Evolutionary conservation across 1,284 basidiomycete species (phyloP), one percentile per base, ranked within the genome.

Genomic region (Heterobasidion occidentale): DNA sequence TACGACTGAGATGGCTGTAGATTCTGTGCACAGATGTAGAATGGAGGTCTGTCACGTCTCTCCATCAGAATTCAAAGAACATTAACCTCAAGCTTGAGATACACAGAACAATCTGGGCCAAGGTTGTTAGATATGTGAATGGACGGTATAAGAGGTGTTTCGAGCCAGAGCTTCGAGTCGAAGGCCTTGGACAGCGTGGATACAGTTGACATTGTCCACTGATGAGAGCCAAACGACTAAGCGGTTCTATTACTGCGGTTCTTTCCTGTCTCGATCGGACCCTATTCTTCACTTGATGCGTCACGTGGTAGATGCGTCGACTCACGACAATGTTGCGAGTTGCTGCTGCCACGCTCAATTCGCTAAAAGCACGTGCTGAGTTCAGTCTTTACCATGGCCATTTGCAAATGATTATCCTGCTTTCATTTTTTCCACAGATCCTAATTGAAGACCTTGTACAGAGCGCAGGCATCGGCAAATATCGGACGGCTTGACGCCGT

Each of bases 1-100:
- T 88, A 90, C 3, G 87, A 89, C 59, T 86, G 77, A 0, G 80
- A 79, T 0, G 83, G 84, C 56, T 90, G 88, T 1, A 90, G 71
- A 61, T 78, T 86, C 88, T 90, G 62, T 38, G 15, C 2, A 27
- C 27, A 36, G n/a, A 48, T 19, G 33, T 44, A 34, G 14, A n/a
- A 57, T 36, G 36, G 8, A 46, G 38, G 9, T 14, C 36, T 7
- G 46, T 53, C 46, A 47, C 44, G 38, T 27, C 44, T 33, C 27
- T 20, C 9, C 20, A 4, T 53, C 8, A 34, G 19, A 46, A 34
- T 9, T 19, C 36, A 12, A 15, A 51, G 20, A 44, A 15, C 9
- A 50, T 73, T 62, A 59, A 85, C 84, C 71, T 88, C 86, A 12
- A 88, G 73, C 63, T 88, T 88, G 48, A 88, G 74, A 66, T 85